Base-by-base conservation (phyloP, 148 eudicot species). In the Chenopodium album region DNA sequence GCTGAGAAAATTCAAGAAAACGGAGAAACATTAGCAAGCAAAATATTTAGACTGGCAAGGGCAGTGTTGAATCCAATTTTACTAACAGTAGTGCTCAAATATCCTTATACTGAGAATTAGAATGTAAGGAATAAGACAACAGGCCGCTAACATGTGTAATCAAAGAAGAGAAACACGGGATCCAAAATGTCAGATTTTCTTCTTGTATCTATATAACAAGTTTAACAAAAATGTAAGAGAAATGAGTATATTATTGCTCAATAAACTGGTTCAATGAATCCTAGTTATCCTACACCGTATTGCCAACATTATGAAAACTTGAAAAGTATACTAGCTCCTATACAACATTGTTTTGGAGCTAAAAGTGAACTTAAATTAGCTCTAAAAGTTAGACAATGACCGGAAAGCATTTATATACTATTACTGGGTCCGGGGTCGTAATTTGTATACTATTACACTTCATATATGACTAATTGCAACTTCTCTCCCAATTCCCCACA, bases 1-100 rank as follows among this genome's bases (percentile, higher is more conserved):
- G 79, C 97, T 93, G 91, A 82, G 80, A 22, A 76, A 82, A 74
- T 83, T 71, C 71, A 81, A 52, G 31, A 12, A 29, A 31, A 80
- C 44, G 4, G 69, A 63, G 16, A 80, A 34, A 50, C 9, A 26
- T 80, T n/a, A 81, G 65, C 32, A 26, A 62, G 7, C 10, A 48
- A 70, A 64, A 28, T 31, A 28, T 23, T 34, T 41, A 62, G 31
- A 48, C 41, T 26, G 23, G 47, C 41, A 76, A 62, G 26, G 73
- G 4, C 16, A 75, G 7, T 56, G 65, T 67, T 28, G 29, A 65
- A 54, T 41, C 34, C 26, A 41, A 31, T 79, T 66, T 41, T 46
- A 66, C 23, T 28, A 20, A 78, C 63, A 46, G 67, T 54, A 46
- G 67, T 54, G 8, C 62, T 19, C 59, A 50, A 8, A 46, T 78